These are phyloP conservation scores for Crucibulum laeve DNA, from an alignment of 768 basidiomycete genomes.

Conservation along the genomic window DNA sequence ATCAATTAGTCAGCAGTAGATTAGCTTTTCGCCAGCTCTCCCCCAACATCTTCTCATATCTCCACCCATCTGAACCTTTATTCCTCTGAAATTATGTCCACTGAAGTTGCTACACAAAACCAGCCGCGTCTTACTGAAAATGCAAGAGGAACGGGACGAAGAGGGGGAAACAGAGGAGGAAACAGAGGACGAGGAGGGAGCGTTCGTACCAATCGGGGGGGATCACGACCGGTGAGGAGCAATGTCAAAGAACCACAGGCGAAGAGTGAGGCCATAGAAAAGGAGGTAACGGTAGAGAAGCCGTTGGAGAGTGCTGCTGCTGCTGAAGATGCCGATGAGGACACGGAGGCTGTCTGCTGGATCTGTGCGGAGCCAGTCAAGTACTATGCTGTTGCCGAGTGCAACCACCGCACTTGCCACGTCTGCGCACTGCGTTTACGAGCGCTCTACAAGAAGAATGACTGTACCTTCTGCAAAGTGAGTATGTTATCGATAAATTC, in stretches of 20 bases:
- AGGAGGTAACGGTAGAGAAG: not conserved
- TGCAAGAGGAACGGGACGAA: conserved; percentile 8
- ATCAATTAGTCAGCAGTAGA: too few species aligned
- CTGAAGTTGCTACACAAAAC: conserved; percentile 14
- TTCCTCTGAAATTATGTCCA: too few species aligned
- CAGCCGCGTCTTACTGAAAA: not conserved
- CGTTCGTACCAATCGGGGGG: conserved; percentile 3
- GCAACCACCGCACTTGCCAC: conserved; percentile 94
- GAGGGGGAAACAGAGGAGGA: conserved; percentile 8
- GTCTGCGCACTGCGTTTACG: conserved; percentile 85
- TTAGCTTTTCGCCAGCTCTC: too few species aligned
- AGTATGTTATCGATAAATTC: conserved; percentile 73
- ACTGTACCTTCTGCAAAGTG: conserved; percentile 97
- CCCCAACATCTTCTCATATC: too few species aligned
- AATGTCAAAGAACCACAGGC: not conserved
- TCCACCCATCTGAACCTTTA: too few species aligned
- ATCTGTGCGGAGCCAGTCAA: conserved; percentile 95
- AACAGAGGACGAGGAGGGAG: conserved; percentile 13
- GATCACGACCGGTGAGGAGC: not conserved
- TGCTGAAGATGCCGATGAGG: conserved; percentile 23
- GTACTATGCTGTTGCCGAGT: conserved; percentile 83
- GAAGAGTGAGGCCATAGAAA: not conserved
- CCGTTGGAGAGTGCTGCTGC: not conserved
- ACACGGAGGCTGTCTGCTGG: conserved; percentile 59
- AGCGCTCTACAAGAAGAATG: conserved; percentile 88